Evolutionary conservation across 345 rosid genomes (phyloP).

Genomic region (Hirschfeldia incana): DNA sequence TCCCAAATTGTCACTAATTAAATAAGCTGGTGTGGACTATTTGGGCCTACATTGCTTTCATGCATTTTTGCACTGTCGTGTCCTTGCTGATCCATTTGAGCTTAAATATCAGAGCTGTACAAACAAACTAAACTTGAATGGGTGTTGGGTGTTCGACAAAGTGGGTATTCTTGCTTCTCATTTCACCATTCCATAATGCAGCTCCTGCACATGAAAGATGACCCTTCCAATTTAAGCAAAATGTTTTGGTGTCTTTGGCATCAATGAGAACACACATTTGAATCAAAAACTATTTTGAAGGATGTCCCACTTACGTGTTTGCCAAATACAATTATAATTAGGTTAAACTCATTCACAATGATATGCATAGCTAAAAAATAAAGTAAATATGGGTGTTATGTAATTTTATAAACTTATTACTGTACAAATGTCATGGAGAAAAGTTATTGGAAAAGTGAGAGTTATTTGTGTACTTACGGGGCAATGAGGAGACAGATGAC

Average conservation of each 20-base stretch:
- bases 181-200: conserved; percentile 99
- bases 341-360: neutral
- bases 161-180: conserved; percentile 95
- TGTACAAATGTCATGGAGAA: neutral
- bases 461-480: neutral
- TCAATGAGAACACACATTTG: neutral
- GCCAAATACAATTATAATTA: neutral
- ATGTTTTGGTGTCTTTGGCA: neutral
- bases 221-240: neutral
- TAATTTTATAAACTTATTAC: neutral
- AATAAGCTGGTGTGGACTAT: neutral
- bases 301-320: neutral
- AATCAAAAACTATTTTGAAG: neutral
- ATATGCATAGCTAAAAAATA: neutral
- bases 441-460: neutral
- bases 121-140: conserved; percentile 83
- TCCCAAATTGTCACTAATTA: neutral
- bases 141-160: conserved; percentile 80
- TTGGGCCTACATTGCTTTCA: neutral
- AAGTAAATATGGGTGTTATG: too few species aligned
- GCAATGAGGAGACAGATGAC: neutral
- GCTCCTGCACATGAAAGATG: conserved; percentile 51
- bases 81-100: neutral
- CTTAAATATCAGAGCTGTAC: conserved; percentile 78
- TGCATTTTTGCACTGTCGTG: neutral